A percentile compares a stretch with the other conserved stretches of the same genome.
phyloP scores from a whole-genome alignment of 768 basidiomycete genomes.

The Termitomyces sp. region DNA sequence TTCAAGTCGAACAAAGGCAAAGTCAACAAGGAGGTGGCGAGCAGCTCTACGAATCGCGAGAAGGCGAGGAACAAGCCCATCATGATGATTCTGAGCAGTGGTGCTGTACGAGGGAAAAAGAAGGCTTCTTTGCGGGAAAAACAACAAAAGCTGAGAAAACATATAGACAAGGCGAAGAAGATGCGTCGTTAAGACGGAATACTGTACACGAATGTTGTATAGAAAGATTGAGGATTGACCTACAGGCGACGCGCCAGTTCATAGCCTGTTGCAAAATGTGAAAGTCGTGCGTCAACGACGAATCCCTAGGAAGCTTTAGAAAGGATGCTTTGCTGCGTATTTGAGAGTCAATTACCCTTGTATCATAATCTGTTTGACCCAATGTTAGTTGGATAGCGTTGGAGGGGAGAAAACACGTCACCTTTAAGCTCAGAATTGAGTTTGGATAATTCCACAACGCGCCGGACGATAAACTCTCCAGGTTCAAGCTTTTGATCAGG shows the following conservation, averaged over 20 bases:
- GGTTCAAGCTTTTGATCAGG: constrained; percentile 76
- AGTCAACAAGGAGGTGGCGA: constrained; percentile 76
- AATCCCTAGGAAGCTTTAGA: constrained; percentile 40
- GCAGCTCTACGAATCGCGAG: constrained; percentile 88
- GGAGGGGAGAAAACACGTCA: constrained; percentile 26
- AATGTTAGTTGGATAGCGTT: neutral
- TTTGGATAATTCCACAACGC: constrained; percentile 65
- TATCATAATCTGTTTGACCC: constrained; percentile 45
- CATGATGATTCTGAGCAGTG: constrained; percentile 87
- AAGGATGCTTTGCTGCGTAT: neutral
- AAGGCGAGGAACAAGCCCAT: constrained; percentile 93
- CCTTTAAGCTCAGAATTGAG: constrained; percentile 65
- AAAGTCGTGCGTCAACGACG: constrained; percentile 72
- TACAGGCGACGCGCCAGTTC: constrained; percentile 46
- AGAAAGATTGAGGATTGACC: too few species aligned
- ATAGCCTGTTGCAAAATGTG: constrained; percentile 73
- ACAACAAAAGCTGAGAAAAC: constrained; percentile 72
- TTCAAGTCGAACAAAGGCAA: constrained; percentile 90
- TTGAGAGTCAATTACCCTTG: constrained; percentile 38
- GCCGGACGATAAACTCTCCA: constrained; percentile 82
- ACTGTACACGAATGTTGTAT: neutral
- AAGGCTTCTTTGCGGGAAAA: constrained; percentile 80
- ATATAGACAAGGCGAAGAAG: constrained; percentile 71
- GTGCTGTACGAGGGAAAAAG: constrained; percentile 77
- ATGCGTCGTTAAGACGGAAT: constrained; percentile 22